Percentiles rank a stretch among this genome's conserved stretches.
Conservation (phyloP, 1,284 basidiomycete genomes). For the Blastosporella zonata region DNA sequence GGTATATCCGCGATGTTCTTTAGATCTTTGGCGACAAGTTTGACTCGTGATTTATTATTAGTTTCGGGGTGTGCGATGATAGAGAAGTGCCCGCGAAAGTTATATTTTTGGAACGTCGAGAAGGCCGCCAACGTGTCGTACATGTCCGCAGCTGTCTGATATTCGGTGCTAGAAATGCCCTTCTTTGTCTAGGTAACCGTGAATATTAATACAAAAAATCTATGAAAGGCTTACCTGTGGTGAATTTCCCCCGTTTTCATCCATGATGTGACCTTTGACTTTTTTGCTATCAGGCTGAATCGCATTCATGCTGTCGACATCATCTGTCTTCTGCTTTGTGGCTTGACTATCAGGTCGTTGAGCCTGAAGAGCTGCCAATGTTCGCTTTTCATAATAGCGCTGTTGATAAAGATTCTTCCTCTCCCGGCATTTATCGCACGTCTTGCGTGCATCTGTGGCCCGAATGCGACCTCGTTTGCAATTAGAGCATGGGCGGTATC, state of each 20-base stretch:
- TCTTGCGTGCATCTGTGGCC: slow-evolving; percentile 1
- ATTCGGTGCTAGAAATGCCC: slow-evolving; percentile 7
- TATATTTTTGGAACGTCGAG: slow-evolving; percentile 3
- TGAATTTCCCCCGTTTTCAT: too few relatives aligned
- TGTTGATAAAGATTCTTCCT: not conserved
- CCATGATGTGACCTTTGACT: too few relatives aligned
- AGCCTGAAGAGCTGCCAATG: not conserved
- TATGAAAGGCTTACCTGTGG: too few relatives aligned
- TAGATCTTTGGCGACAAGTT: slow-evolving; percentile 18
- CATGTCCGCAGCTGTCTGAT: slow-evolving; percentile 19
- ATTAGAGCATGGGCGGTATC: not conserved
- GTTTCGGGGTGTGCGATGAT: slow-evolving; percentile 16
- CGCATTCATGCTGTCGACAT: not conserved
- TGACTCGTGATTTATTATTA: slow-evolving; percentile 13
- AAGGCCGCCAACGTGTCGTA: slow-evolving; percentile 10
- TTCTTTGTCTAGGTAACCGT: too few relatives aligned
- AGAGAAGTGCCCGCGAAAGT: slow-evolving; percentile 19
- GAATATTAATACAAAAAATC: too few relatives aligned
- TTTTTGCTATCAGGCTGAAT: too few relatives aligned
- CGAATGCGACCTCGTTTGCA: slow-evolving; percentile 9
- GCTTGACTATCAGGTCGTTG: not conserved
- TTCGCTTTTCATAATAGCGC: not conserved
- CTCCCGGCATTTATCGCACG: slow-evolving; percentile 15
- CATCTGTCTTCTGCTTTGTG: slow-evolving; percentile 9
- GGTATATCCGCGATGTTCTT: slow-evolving; percentile 17